phyloP scores from a whole-genome alignment of 768 basidiomycete species.

The Mycena floridula region DNA sequence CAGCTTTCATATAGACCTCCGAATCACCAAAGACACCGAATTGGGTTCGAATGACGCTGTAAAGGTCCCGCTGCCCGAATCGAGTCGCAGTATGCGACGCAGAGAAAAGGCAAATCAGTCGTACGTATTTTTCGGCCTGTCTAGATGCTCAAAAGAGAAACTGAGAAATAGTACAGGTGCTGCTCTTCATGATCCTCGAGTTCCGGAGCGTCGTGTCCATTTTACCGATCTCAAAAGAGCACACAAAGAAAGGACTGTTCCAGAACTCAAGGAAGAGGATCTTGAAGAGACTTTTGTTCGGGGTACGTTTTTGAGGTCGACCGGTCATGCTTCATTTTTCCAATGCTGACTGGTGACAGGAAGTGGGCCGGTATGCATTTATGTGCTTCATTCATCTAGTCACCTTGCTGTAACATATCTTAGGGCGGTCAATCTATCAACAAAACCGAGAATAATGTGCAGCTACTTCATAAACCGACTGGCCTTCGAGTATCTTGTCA shows the following conservation, averaged over 20 bases:
- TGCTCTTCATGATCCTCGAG: constrained; percentile 16
- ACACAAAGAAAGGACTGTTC: constrained; percentile 55
- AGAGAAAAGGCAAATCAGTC: constrained; percentile 31
- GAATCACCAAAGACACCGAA: constrained; percentile 77
- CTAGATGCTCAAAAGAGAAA: constrained; percentile 11
- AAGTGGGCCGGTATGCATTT: constrained; percentile 63
- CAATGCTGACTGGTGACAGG: constrained; percentile 38
- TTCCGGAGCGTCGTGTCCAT: no score
- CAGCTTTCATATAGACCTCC: constrained; percentile 43
- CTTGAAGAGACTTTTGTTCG: constrained; percentile 85
- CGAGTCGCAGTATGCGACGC: constrained; percentile 41
- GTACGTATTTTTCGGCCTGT: constrained; percentile 19
- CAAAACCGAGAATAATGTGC: constrained; percentile 90
- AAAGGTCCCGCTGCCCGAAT: no score
- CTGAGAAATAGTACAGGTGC: constrained; percentile 16
- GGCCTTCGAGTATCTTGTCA: constrained; percentile 85
- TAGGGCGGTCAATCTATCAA: constrained; percentile 95
- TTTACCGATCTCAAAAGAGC: constrained; percentile 71
- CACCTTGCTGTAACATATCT: constrained; percentile 20
- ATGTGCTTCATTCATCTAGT: constrained; percentile 12
- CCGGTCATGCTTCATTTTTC: no score
- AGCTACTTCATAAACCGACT: constrained; percentile 83
- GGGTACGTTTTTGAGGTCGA: constrained; percentile 38
- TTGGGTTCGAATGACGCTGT: constrained; percentile 80
- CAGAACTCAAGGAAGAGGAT: constrained; percentile 71